Evolutionary conservation across 192 early-diverging fungal species (phyloP), one percentile per base, ranked within the genome.

Genomic region (Oehlia diaphana): DNA sequence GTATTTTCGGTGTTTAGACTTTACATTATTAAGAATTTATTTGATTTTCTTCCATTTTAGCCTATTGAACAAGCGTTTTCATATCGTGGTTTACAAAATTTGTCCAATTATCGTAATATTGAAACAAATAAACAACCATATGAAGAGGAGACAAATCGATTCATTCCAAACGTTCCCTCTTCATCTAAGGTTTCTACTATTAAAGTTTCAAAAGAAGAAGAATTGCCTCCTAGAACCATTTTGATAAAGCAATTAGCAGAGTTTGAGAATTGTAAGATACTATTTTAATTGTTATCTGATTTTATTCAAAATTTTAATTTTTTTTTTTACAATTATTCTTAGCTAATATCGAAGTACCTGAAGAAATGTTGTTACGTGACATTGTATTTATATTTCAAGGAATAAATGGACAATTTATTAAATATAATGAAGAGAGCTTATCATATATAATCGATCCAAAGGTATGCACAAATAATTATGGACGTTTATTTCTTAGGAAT

Each of bases 351-450:
- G 80, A 90, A 42, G 82, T 91, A 12, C 73, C 87, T 19, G 94
- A 95, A 78, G 82, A 86, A 3, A 84, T 84, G 3, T 84, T 96
- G 58, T 81, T 99, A 37, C 91, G 92, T 5, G 97, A 99, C 78
- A 82, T 97, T 67, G 88, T 99, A 6, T 99, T 92, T 82, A 89
- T 97, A 21, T 93, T 98, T 84, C 97, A 99, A 83, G 97, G 95
- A 0, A 94, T 99, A 68, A 93, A 98, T 83, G 97, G 97, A 39
- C 89, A 89, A 72, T 92, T 91, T 78, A 86, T 98, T 21, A 90
- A 89, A 71, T 96, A 88, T 78, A 89, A 92, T 73, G 26, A 76
- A 10, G 75, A 79, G 9, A 65, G 80, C 6, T 84, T 87, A 16
- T 83, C 87, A 1, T 96, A 90, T 76, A 77, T 79, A 1, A 80